Conservation (phyloP, 179 eudicot genomes). For the Drosera spatulata region DNA sequence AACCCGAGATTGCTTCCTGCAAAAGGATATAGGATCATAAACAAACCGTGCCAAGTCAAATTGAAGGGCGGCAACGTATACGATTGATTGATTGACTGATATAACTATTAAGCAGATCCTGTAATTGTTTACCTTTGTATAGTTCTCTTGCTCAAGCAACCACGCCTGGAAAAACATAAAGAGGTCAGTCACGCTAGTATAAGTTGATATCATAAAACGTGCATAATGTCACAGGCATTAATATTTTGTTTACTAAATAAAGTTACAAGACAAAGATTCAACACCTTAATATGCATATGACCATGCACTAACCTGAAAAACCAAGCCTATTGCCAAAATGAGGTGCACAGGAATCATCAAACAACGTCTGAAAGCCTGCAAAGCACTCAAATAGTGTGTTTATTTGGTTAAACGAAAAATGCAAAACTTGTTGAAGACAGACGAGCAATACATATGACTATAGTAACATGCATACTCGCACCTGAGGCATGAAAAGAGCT, state of each 20-base stretch:
- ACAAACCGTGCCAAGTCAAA: not conserved
- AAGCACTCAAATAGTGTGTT: slow-evolving; percentile 6
- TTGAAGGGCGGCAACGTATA: too few relatives aligned
- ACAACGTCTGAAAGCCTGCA: slow-evolving; percentile 72
- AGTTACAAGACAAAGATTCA: too few relatives aligned
- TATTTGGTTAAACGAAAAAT: too few relatives aligned
- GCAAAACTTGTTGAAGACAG: too few relatives aligned
- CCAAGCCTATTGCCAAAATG: slow-evolving; percentile 55
- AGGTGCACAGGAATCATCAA: slow-evolving; percentile 88
- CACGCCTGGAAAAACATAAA: slow-evolving; percentile 46
- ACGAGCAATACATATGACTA: too few relatives aligned
- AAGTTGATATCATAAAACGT: not conserved
- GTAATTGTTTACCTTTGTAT: slow-evolving; percentile 46
- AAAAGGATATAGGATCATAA: slow-evolving; percentile 4
- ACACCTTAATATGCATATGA: not conserved
- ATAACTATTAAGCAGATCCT: too few relatives aligned
- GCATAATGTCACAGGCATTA: not conserved
- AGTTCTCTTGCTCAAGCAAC: slow-evolving; percentile 72
- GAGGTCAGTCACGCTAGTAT: not conserved
- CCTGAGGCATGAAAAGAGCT: slow-evolving; percentile 75
- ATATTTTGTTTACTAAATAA: not conserved
- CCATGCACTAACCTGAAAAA: slow-evolving; percentile 57
- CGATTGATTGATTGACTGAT: too few relatives aligned
- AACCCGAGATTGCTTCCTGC: slow-evolving; percentile 92
- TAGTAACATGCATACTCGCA: slow-evolving; percentile 16